Evolutionary conservation across 1,139 yeast species (phyloP).

Genomic region (Yamadazyma atlantica): DNA sequence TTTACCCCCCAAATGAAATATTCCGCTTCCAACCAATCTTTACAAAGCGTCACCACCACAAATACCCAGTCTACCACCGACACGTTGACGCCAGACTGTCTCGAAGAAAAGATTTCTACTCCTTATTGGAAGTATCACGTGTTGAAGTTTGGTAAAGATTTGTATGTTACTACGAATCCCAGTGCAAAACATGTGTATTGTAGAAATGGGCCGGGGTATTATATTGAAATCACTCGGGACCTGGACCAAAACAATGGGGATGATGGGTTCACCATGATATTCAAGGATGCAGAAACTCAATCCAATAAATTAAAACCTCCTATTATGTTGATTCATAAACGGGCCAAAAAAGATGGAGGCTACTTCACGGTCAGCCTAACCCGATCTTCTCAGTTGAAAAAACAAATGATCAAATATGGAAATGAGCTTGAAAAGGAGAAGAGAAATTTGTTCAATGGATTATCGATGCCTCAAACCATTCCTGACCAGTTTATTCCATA

Average conservation of each 20-base stretch:
- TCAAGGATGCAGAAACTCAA: conserved; percentile 30
- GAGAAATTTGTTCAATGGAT: conserved; percentile 22
- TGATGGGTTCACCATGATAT: conserved; percentile 32
- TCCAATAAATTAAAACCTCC: conserved; percentile 21
- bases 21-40: conserved; percentile 8
- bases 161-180: conserved; percentile 62
- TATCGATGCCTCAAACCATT: conserved; percentile 28
- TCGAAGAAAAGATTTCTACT: conserved; percentile 13
- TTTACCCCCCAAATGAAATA: neutral
- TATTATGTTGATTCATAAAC: conserved; percentile 30
- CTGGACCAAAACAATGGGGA: neutral
- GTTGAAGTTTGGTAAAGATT: conserved; percentile 45
- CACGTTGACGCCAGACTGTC: conserved; percentile 4
- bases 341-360: conserved; percentile 27
- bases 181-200: conserved; percentile 54
- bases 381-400: conserved; percentile 12
- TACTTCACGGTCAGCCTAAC: conserved; percentile 28
- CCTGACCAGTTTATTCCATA: conserved; percentile 25
- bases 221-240: conserved; percentile 33
- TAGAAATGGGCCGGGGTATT: conserved; percentile 58
- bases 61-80: conserved; percentile 3
- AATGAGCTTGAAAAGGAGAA: conserved; percentile 6
- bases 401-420: conserved; percentile 12
- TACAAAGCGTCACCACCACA: conserved; percentile 3
- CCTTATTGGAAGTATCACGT: conserved; percentile 66